Base-by-base conservation (phyloP, 371 early-diverging fungal genomes). In the Actinomortierella ambigua region DNA sequence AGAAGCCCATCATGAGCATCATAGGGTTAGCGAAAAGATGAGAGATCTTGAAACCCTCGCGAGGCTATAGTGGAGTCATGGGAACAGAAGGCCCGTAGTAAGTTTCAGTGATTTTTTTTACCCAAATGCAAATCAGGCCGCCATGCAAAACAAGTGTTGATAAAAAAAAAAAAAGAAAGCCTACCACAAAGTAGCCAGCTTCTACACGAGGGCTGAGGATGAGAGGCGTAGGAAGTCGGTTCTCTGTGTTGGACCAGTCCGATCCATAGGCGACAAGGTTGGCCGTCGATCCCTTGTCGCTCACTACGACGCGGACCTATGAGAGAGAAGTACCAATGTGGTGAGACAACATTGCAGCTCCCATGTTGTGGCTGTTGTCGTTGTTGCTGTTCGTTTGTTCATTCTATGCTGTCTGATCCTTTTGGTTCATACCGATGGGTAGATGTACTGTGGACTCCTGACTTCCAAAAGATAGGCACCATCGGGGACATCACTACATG, bases 1-100 rank as follows among this genome's bases (percentile, higher is more conserved):
- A 71, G 57, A 79, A 69, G 26, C 82, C 83, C 79, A 82, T 79
- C 84, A 86, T 84, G 55, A 86, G 77, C 65, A 86, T 73, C 81
- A 83, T 82, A 1, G 87, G 87, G 75, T 86, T 86, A 20, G 75
- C 76, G 29, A 86, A 77, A 46, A 86, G 49, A 22, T 78, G 65
- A 55, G 63, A 55, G 24, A 80, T 47, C 61, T 78, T 80, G 69
- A 85, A 85, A 26, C 78, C 78, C 59, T 85, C 85, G 2, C 85
- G 82, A 29, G 69, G 59, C 82, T 82, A 55, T 5, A n/a, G n/a
- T n/a, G n/a, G n/a, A n/a, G n/a, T n/a, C n/a, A n/a, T n/a, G n/a
- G n/a, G n/a, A n/a, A n/a, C n/a, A n/a, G n/a, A n/a, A n/a, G n/a
- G n/a, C n/a, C n/a, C n/a, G n/a, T n/a, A n/a, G n/a, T n/a, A n/a